Conservation (phyloP, 2,329 filamentous ascomycete genomes). For the Cytospora leucostoma region DNA sequence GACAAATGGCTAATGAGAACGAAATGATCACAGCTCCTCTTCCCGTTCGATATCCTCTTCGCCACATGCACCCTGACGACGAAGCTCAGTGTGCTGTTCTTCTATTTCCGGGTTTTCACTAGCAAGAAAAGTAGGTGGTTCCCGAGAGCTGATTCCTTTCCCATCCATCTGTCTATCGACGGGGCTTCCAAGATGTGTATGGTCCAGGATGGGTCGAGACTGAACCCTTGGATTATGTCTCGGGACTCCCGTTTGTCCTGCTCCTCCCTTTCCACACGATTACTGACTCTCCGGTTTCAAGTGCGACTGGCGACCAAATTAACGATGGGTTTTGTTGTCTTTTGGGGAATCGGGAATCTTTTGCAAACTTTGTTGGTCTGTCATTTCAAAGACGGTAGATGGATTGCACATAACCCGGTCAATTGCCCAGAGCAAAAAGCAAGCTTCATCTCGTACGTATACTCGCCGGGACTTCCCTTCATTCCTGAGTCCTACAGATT, state of each 20-base stretch:
- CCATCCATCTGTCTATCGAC: too few species aligned
- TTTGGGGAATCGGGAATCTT: conserved; percentile 34
- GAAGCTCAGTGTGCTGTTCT: conserved; percentile 45
- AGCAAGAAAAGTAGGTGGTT: conserved; percentile 27
- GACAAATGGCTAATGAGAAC: not conserved
- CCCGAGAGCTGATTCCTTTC: too few species aligned
- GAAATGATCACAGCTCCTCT: conserved; percentile 36
- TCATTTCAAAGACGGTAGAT: conserved; percentile 31
- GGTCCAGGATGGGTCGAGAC: too few species aligned
- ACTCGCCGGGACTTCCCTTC: not conserved
- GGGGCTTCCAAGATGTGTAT: too few species aligned
- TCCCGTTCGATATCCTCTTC: conserved; percentile 43
- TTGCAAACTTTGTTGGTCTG: conserved; percentile 37
- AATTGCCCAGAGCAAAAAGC: conserved; percentile 39
- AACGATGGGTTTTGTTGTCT: conserved; percentile 32
- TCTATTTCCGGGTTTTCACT: conserved; percentile 47
- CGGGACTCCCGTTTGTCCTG: too few species aligned
- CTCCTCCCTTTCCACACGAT: too few species aligned
- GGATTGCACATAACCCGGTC: not conserved
- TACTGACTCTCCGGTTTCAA: too few species aligned
- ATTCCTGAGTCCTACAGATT: not conserved
- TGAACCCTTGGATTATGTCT: too few species aligned
- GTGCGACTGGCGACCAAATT: conserved; percentile 37
- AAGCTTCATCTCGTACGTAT: conserved; percentile 37
- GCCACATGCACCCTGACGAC: conserved; percentile 39